Percentiles rank a stretch among this genome's conserved stretches.
These are phyloP conservation scores for Penicillium steckii DNA, from an alignment of 495 filamentous ascomycete species.

Conservation along the genomic window DNA sequence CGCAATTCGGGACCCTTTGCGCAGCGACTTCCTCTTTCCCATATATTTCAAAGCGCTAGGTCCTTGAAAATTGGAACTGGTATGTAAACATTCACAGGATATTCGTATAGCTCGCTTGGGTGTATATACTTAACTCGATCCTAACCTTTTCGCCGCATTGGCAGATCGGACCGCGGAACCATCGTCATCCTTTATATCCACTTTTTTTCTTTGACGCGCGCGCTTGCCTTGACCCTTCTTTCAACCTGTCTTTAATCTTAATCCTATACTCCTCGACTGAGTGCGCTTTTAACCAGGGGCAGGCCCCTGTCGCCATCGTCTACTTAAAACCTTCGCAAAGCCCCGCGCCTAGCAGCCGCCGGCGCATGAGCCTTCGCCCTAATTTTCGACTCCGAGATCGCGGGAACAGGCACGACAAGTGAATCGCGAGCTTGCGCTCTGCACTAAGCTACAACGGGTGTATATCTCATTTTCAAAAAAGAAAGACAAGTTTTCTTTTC, in stretches of 20 bases:
- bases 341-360: not conserved
- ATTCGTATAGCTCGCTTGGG: too few relatives aligned
- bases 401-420: not conserved
- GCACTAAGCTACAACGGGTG: too few relatives aligned
- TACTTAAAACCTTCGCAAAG: not conserved
- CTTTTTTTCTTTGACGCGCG: slow-evolving; percentile 16
- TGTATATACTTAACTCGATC: too few relatives aligned
- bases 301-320: slow-evolving; percentile 14
- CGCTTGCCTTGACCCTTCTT: not conserved
- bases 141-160: slow-evolving; percentile 17
- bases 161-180: slow-evolving; percentile 19
- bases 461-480: too few relatives aligned
- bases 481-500: too few relatives aligned
- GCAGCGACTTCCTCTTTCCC: not conserved
- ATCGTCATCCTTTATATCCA: slow-evolving; percentile 24
- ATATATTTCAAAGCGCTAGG: not conserved
- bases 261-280: slow-evolving; percentile 2
- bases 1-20: slow-evolving; percentile 13
- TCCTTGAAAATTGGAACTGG: not conserved
- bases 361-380: slow-evolving; percentile 8
- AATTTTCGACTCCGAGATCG: slow-evolving; percentile 3
- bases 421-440: not conserved
- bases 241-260: slow-evolving; percentile 13
- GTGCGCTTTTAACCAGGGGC: slow-evolving; percentile 11
- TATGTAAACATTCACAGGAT: not conserved